These are phyloP conservation scores for Dentipellis fragilis DNA, from an alignment of 768 basidiomycete species.

Conservation along the genomic window DNA sequence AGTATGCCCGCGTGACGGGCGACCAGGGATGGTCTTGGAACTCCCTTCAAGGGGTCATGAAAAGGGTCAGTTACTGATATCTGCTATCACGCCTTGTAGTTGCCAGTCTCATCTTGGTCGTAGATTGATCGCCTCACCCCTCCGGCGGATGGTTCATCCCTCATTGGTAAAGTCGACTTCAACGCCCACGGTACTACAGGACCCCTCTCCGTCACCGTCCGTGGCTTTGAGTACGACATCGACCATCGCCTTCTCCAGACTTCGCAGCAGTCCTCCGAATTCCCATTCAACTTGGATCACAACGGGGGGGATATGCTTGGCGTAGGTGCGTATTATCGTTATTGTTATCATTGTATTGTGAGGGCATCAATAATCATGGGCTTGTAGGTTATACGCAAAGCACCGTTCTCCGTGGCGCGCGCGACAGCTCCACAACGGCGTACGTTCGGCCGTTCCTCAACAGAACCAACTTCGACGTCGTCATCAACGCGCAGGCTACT, in stretches of 20 bases:
- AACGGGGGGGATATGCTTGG: constrained; percentile 17
- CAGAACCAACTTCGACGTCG: constrained; percentile 2
- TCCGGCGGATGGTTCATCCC: constrained; percentile 9
- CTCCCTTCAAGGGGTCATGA: not conserved
- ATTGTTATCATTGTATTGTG: too few species aligned
- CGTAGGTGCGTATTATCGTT: constrained; percentile 12
- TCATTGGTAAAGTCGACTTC: constrained; percentile 15
- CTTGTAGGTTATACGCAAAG: constrained; percentile 12
- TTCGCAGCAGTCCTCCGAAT: constrained; percentile 12
- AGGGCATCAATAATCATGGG: constrained; percentile 12
- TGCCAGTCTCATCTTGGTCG: too few species aligned
- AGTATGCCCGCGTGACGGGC: constrained; percentile 8
- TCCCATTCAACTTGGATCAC: constrained; percentile 17
- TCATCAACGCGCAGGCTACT: constrained; percentile 9
- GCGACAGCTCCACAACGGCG: not conserved
- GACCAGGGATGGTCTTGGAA: constrained; percentile 16
- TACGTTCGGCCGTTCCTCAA: not conserved
- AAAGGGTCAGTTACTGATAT: not conserved
- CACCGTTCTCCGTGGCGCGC: not conserved
- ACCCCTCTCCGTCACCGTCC: constrained; percentile 14
- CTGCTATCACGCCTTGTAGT: not conserved
- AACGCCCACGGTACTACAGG: constrained; percentile 16
- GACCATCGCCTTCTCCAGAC: constrained; percentile 2
- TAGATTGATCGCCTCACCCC: constrained; percentile 1
- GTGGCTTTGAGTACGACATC: not conserved